A percentile compares a stretch with the other conserved stretches of the same genome.
Conservation (phyloP, 2,329 filamentous ascomycete species). For the Arachnomyces sp. region DNA sequence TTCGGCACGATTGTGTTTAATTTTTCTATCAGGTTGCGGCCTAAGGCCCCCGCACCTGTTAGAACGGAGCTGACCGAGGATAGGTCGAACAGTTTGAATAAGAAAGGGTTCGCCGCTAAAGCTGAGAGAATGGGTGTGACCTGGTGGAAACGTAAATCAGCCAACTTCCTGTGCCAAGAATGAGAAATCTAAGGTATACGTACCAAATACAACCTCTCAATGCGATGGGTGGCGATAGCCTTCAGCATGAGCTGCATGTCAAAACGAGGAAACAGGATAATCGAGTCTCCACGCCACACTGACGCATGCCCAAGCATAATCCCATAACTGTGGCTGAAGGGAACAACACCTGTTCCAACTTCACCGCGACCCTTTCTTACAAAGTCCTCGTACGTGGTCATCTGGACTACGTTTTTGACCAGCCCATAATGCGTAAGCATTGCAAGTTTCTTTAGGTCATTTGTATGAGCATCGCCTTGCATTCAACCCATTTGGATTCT, state of each 20-base stretch:
- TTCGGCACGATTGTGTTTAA: slow-evolving; percentile 50
- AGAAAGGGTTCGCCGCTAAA: slow-evolving; percentile 53
- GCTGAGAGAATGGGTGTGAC: slow-evolving; percentile 63
- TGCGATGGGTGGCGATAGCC: slow-evolving; percentile 57
- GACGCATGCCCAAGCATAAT: slow-evolving; percentile 56
- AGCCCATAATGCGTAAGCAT: slow-evolving; percentile 68
- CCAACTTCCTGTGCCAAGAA: not conserved
- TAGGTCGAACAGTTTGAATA: slow-evolving; percentile 58
- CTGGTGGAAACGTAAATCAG: slow-evolving; percentile 5
- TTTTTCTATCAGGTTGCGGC: slow-evolving; percentile 58
- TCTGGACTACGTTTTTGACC: slow-evolving; percentile 62
- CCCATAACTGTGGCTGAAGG: slow-evolving; percentile 69
- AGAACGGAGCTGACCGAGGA: slow-evolving; percentile 56
- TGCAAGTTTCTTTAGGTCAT: slow-evolving; percentile 54
- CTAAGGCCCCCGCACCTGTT: slow-evolving; percentile 65
- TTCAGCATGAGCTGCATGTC: slow-evolving; percentile 54
- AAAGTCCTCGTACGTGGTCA: slow-evolving; percentile 40
- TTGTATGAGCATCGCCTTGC: slow-evolving; percentile 4
- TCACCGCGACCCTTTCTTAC: slow-evolving; percentile 40
- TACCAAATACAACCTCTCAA: slow-evolving; percentile 58
- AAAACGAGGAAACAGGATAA: slow-evolving; percentile 66
- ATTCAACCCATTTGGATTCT: too few relatives aligned
- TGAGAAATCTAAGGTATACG: not conserved
- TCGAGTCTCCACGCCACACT: slow-evolving; percentile 59
- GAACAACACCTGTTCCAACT: slow-evolving; percentile 56